Evolutionary conservation across 2,329 filamentous ascomycete genomes (phyloP), one percentile per base, ranked within the genome.

Genomic region (Fusarium setosum): DNA sequence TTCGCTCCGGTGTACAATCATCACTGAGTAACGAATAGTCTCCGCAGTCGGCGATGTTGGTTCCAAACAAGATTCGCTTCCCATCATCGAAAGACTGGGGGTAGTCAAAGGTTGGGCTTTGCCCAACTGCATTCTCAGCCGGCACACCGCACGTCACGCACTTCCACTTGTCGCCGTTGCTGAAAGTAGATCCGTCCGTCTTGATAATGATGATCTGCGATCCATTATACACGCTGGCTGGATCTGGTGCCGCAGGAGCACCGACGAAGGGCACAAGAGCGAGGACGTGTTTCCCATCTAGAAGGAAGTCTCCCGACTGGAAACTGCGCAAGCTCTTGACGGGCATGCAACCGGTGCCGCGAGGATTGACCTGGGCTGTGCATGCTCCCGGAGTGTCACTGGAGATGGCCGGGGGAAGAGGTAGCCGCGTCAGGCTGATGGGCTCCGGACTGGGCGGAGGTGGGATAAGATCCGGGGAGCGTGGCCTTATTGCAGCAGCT

Each of bases 131-230:
- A 67, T 81, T 79, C 23, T 69, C 60, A 1, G 48, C 59, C 0
- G 77, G 74, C 0, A 83, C 70, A 1, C 78, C 81, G 52, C 82
- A 84, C 8, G 56, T 83, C 8, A 84, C 42, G 56, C 81, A 84
- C 63, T 82, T 84, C 80, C 81, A 84, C 0, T 75, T 42, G 55
- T 82, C 80, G 1, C 82, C 81, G 42, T 80, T 82, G 1, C 73
- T 48, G 42, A 84, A 84, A 0, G 42, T 73, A 4, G 70, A 75
- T 3, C 74, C 75, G 49, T 84, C 78, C 0, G 77, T 63, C 61
- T 81, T 83, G 60, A 83, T 69, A 6, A 82, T 54, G 35, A 84
- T 75, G 5, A 83, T 47, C 41, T 84, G 81, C 10, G 68, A 59
- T 3, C 81, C 81, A 2, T 52, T 65, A 61, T 81, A 84, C 34